Conservation (phyloP, 139 green algal species). For the Pseudopediastrum boryanum region DNA sequence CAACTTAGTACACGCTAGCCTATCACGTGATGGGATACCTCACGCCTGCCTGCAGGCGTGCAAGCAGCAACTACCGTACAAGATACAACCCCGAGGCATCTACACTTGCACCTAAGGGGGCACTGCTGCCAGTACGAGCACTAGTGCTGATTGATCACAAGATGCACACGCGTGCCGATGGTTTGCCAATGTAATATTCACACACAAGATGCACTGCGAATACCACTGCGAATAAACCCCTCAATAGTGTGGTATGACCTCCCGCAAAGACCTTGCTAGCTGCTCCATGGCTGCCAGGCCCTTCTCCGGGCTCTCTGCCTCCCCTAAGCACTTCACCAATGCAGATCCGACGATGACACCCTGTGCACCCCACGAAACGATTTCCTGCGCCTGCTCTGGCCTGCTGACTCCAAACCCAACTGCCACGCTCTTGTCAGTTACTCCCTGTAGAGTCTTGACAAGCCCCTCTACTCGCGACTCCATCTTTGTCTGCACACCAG, state of each 20-base stretch:
- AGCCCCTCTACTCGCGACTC: conserved; percentile 82
- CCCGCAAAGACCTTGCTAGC: conserved; percentile 59
- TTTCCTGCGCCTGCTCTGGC: conserved; percentile 81
- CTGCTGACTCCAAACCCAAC: conserved; percentile 97
- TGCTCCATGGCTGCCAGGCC: conserved; percentile 67
- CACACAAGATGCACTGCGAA: no score
- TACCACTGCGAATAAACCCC: no score
- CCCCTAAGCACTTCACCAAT: conserved; percentile 88
- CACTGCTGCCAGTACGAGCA: no score
- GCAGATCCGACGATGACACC: conserved; percentile 96
- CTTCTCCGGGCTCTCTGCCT: conserved; percentile 62
- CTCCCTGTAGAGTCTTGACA: conserved; percentile 71
- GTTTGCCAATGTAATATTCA: no score
- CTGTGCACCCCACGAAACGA: conserved; percentile 93
- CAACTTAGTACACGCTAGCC: no score
- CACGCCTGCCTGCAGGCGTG: no score
- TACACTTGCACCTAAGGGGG: no score
- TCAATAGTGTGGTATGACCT: conserved; percentile 37
- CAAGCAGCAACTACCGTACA: no score
- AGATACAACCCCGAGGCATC: no score
- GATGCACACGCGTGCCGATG: no score
- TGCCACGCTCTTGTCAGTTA: conserved; percentile 84
- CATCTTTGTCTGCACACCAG: conserved; percentile 73
- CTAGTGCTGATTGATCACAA: no score
- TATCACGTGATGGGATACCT: no score